Evolutionary conservation across 106 monocot genomes (phyloP).

Genomic region (Ottelia alismoides): DNA sequence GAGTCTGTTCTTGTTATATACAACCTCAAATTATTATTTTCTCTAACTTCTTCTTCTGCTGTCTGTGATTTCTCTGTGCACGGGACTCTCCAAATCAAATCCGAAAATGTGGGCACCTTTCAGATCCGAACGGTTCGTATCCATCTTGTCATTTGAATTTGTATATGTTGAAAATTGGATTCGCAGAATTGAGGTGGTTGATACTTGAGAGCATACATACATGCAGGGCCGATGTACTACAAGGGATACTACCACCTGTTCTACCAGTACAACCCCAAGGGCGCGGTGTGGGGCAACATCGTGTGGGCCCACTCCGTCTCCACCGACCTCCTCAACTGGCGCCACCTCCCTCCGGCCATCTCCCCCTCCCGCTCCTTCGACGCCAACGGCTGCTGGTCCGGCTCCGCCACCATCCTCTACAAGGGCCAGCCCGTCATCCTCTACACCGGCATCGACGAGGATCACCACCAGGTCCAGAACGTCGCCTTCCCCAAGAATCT

Average conservation of each 20-base stretch:
- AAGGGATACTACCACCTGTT: conserved; percentile 55
- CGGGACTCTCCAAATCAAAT: too few species aligned
- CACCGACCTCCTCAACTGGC: conserved; percentile 50
- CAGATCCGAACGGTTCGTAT: too few species aligned
- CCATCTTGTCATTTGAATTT: too few species aligned
- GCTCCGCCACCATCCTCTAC: conserved; percentile 45
- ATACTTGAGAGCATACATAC: too few species aligned
- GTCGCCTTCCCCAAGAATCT: conserved; percentile 33
- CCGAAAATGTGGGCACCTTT: too few species aligned
- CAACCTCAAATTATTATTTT: too few species aligned
- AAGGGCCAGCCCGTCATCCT: conserved; percentile 29
- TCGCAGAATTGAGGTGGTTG: too few species aligned
- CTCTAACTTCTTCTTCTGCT: too few species aligned
- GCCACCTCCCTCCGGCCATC: conserved; percentile 19
- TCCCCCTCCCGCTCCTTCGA: conserved; percentile 21
- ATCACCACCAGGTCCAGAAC: conserved; percentile 39
- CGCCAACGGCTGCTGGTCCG: conserved; percentile 52
- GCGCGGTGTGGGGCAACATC: conserved; percentile 40
- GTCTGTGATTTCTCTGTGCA: too few species aligned
- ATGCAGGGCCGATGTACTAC: conserved; percentile 57
- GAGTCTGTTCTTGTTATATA: too few species aligned
- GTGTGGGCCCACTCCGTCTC: conserved; percentile 54
- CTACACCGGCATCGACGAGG: conserved; percentile 36
- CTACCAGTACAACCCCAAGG: conserved; percentile 32
- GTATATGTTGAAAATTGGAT: too few species aligned